phyloP scores from a whole-genome alignment of 768 basidiomycete species.

The Tremella mesenterica region DNA sequence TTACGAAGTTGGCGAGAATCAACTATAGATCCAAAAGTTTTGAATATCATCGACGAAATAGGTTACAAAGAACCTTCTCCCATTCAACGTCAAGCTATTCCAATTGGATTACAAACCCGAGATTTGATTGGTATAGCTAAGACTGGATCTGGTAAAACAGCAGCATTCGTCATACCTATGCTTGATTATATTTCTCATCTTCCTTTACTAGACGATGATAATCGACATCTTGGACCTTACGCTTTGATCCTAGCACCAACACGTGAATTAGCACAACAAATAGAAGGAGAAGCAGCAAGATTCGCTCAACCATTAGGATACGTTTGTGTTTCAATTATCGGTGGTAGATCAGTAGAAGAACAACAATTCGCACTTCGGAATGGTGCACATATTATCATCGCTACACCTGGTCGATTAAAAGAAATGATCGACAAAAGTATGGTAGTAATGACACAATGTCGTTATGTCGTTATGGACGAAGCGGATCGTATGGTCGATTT shows the following conservation, averaged over 20 bases:
- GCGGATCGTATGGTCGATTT: conserved; percentile 98
- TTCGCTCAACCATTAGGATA: conserved; percentile 85
- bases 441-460: conserved; percentile 89
- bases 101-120: conserved; percentile 92
- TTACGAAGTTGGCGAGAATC: conserved; percentile 88
- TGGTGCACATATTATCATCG: conserved; percentile 96
- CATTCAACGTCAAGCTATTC: conserved; percentile 96
- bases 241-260: conserved; percentile 89
- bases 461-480: conserved; percentile 99
- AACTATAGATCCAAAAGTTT: conserved; percentile 63
- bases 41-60: conserved; percentile 77
- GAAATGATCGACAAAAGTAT: conserved; percentile 95
- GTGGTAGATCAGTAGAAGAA: conserved; percentile 92
- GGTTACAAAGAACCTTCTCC: conserved; percentile 96
- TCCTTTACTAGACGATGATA: conserved; percentile 81
- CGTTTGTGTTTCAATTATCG: conserved; percentile 94
- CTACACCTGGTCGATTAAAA: conserved; percentile 95
- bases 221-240: conserved; percentile 85
- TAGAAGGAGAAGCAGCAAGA: conserved; percentile 82
- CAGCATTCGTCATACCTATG: conserved; percentile 98
- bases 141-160: conserved; percentile 98
- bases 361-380: conserved; percentile 97
- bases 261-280: conserved; percentile 97
- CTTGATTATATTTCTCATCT: conserved; percentile 81
- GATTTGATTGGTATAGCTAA: conserved; percentile 98